Conservation (phyloP, 192 early-diverging fungal genomes). For the Rhizoclosmatium globosum region DNA sequence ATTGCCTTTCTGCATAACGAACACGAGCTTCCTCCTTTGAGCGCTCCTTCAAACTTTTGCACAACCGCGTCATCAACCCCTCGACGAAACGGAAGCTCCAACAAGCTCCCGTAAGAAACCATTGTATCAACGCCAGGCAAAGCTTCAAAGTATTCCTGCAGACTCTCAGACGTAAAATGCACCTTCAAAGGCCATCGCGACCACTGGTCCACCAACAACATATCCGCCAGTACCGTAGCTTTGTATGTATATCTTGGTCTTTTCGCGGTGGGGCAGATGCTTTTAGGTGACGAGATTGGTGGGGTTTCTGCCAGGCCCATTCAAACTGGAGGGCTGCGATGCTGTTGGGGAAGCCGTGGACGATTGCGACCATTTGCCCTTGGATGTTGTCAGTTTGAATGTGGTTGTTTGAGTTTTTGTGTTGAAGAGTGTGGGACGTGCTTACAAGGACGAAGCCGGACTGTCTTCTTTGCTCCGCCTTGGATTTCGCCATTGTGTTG, state of each 20-base stretch:
- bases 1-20: slow-evolving; percentile 7
- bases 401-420: background rate
- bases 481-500: slow-evolving; percentile 66
- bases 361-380: slow-evolving; percentile 57
- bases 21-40: background rate
- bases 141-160: slow-evolving; percentile 21
- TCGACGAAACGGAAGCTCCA: slow-evolving; percentile 2
- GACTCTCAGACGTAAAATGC: background rate
- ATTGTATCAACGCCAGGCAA: slow-evolving; percentile 20
- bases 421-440: background rate
- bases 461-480: slow-evolving; percentile 62
- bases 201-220: slow-evolving; percentile 48
- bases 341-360: slow-evolving; percentile 58
- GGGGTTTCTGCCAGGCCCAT: slow-evolving; percentile 62
- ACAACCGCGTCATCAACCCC: slow-evolving; percentile 10
- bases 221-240: slow-evolving; percentile 48
- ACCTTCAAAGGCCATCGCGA: slow-evolving; percentile 37
- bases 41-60: background rate
- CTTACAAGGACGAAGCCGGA: slow-evolving; percentile 50
- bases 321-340: slow-evolving; percentile 60
- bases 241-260: slow-evolving; percentile 36
- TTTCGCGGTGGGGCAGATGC: slow-evolving; percentile 12
- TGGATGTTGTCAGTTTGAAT: background rate
- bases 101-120: slow-evolving; percentile 12
- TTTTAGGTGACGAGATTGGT: slow-evolving; percentile 55